Conservation (phyloP, 495 filamentous ascomycete genomes). For the Darksidea phi region DNA sequence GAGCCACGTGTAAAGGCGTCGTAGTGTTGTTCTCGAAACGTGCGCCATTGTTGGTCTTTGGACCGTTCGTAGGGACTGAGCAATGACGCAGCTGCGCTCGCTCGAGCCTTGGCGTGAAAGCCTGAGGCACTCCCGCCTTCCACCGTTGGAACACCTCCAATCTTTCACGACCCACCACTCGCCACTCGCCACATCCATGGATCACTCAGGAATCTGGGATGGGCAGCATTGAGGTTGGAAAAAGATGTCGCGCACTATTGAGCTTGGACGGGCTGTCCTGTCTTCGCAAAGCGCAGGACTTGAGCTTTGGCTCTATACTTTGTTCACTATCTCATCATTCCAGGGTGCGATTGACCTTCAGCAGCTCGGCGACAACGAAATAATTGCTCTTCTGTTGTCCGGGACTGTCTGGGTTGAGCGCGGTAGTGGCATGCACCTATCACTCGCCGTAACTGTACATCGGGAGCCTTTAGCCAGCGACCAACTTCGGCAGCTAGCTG, state of each 20-base stretch:
- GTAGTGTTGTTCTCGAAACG: slow-evolving; percentile 17
- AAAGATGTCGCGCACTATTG: slow-evolving; percentile 31
- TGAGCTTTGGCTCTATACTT: slow-evolving; percentile 31
- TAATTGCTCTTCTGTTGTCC: slow-evolving; percentile 21
- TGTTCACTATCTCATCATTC: slow-evolving; percentile 29
- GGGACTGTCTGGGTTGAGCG: slow-evolving; percentile 33
- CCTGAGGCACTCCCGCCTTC: not conserved
- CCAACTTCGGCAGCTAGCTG: slow-evolving; percentile 18
- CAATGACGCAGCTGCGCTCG: slow-evolving; percentile 8
- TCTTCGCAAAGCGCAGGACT: slow-evolving; percentile 24
- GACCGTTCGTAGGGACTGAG: not conserved
- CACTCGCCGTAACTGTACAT: slow-evolving; percentile 28
- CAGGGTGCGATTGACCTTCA: slow-evolving; percentile 21
- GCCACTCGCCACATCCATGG: not conserved
- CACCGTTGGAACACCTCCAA: no score
- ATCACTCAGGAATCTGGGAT: not conserved
- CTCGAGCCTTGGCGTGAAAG: slow-evolving; percentile 9
- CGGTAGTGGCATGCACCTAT: slow-evolving; percentile 33
- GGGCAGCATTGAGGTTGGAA: slow-evolving; percentile 10
- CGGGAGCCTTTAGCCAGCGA: slow-evolving; percentile 7
- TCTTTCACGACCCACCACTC: not conserved
- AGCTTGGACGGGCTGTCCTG: slow-evolving; percentile 38
- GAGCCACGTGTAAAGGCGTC: not conserved
- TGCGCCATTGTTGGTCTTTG: slow-evolving; percentile 20
- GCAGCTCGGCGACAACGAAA: slow-evolving; percentile 2